Percentiles rank a stretch among this genome's conserved stretches.
Conservation (phyloP, 2,329 filamentous ascomycete genomes). For the Akanthomyces lecanii region DNA sequence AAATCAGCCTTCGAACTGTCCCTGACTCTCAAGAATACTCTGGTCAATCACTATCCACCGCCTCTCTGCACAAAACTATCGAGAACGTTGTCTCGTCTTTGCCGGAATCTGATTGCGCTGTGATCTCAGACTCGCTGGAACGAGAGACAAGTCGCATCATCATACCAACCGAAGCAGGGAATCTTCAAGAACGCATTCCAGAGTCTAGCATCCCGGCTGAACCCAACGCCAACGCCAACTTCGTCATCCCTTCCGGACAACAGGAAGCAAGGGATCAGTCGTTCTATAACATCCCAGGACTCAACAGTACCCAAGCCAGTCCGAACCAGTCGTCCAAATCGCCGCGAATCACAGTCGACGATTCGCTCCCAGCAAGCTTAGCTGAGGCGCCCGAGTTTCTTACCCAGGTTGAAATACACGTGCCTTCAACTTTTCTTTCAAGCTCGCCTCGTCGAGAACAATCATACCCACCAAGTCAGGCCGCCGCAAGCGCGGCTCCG, state of each 20-base stretch:
- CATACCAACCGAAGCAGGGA: not conserved
- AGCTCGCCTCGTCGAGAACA: not conserved
- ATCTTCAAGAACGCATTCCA: not conserved
- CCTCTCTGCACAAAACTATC: conserved; percentile 3
- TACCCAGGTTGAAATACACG: not conserved
- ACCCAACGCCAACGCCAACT: not conserved
- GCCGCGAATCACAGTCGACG: not conserved
- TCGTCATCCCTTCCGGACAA: conserved; percentile 6
- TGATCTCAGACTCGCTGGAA: conserved; percentile 21
- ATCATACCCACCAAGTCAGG: not conserved
- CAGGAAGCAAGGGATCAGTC: not conserved
- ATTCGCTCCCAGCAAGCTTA: not conserved
- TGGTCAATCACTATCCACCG: conserved; percentile 23
- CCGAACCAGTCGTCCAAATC: not conserved
- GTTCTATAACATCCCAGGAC: not conserved
- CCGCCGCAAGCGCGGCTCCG: not conserved
- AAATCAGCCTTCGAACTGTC: conserved; percentile 35
- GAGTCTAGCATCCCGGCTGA: conserved; percentile 1
- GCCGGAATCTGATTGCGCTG: not conserved
- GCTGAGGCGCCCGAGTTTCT: not conserved
- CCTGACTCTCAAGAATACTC: conserved; percentile 41
- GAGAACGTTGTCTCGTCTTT: conserved; percentile 13
- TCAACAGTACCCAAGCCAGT: not conserved
- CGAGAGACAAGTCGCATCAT: not conserved
- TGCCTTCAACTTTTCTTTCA: not conserved